phyloP scores from a whole-genome alignment of 1,284 basidiomycete genomes.

The Ceratobasidium sp. region DNA sequence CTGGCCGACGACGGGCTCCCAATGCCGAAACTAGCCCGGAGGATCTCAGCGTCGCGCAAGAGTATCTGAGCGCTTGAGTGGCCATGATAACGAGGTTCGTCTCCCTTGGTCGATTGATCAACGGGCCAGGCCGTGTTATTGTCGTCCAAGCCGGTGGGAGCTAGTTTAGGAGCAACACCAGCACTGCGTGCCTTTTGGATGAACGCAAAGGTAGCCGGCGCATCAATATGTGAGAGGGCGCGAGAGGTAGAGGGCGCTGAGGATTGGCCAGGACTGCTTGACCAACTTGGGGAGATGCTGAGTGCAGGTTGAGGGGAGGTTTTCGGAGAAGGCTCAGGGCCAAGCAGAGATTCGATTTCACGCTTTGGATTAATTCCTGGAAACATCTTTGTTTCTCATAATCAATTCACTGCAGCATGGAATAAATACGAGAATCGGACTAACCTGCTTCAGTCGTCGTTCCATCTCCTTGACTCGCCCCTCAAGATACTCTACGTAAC shows the following conservation, averaged over 20 bases:
- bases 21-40: too few species aligned
- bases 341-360: not conserved
- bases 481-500: slow-evolving; percentile 14
- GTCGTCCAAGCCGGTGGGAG: too few species aligned
- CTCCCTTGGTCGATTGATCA: too few species aligned
- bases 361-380: slow-evolving; percentile 13
- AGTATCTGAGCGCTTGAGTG: too few species aligned
- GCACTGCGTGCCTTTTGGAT: not conserved
- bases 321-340: not conserved
- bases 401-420: not conserved
- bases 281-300: not conserved
- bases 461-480: not conserved
- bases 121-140: too few species aligned
- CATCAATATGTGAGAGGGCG: not conserved
- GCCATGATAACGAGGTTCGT: too few species aligned
- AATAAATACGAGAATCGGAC: not conserved
- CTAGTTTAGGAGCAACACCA: not conserved
- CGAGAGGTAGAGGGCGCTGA: not conserved
- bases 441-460: not conserved
- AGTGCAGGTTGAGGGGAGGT: not conserved
- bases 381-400: slow-evolving; percentile 11
- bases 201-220: not conserved
- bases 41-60: too few species aligned
- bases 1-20: too few species aligned
- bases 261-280: not conserved